A percentile compares a stretch with the other conserved stretches of the same genome.
Conservation (phyloP, 345 rosid genomes). For the Citrus australasica region DNA sequence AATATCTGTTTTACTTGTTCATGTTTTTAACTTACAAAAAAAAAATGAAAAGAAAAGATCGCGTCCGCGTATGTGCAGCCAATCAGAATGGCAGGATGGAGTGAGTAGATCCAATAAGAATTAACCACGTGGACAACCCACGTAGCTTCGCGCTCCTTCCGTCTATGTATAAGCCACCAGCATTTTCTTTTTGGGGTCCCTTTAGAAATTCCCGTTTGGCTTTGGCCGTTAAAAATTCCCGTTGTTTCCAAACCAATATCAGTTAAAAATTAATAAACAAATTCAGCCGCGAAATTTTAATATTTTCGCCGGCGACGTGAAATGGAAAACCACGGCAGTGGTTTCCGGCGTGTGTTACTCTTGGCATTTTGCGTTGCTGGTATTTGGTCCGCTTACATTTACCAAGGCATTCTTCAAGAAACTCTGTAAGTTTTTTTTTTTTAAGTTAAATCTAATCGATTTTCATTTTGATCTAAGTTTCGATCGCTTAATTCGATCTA, state of each 20-base stretch:
- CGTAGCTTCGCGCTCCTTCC: conserved; percentile 45
- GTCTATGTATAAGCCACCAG: not conserved
- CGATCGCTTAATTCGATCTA: not conserved
- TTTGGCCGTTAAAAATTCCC: not conserved
- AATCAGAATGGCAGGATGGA: conserved; percentile 27
- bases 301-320: conserved; percentile 14
- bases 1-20: no score
- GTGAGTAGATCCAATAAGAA: conserved; percentile 31
- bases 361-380: conserved; percentile 89
- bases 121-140: conserved; percentile 44
- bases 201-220: not conserved
- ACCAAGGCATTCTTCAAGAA: conserved; percentile 96
- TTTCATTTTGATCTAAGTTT: not conserved
- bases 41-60: not conserved
- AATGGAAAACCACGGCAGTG: conserved; percentile 72
- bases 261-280: not conserved
- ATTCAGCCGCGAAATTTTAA: conserved; percentile 4
- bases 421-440: conserved; percentile 54
- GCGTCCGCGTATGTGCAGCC: conserved; percentile 35
- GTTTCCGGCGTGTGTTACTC: conserved; percentile 62
- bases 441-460: not conserved
- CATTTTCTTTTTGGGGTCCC: not conserved
- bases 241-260: not conserved
- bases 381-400: conserved; percentile 94
- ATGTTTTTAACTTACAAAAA: no score